Base-by-base conservation (phyloP, 2,329 filamentous ascomycete genomes). In the Penicillium sp. region DNA sequence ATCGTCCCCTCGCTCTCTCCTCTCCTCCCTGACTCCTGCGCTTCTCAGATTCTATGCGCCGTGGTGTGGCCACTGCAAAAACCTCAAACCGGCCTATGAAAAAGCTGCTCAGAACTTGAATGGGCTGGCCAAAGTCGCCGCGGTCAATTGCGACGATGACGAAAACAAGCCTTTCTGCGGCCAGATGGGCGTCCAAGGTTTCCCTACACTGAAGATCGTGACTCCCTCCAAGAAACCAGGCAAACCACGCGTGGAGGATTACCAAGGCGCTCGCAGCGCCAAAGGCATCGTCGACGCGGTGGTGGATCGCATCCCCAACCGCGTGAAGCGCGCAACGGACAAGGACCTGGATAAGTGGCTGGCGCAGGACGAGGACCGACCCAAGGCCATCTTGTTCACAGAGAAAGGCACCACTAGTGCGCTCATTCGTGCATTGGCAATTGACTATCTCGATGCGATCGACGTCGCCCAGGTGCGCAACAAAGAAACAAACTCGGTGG, bases 1-100 rank as follows among this genome's bases (percentile, higher is more conserved):
- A 25, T 16, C 16, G 25, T 6, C 25, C 4, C 25, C 25, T 9
- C 14, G 21, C 25, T 27, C 25, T 13, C 5, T 27, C 19, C 25
- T 32, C 26, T 26, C 23, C 18, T 33, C 29, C 38, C 54, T 46
- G 23, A 43, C 45, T 39, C 26, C 11, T 18, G 18, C 44, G 36
- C 70, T 81, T 29, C 27, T n/a, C 63, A 87, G 90, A 70, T 97
- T 97, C 77, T 97, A 95, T 61, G 91, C 91, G 7, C 91, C 91
- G 16, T 97, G 91, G 91, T 97, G 93, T 60, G 93, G 91, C 28
- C 93, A 97, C 71, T 98, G 93, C 73, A 79, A 95, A 70, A 96
- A 86, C 70, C 84, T 98, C 59, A 90, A 96, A 71, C 91, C 90
- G 3, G 87, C 87, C 30, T 98, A 93, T 70, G 91, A 97, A 68